Evolutionary conservation across 2,329 filamentous ascomycete genomes (phyloP), one percentile per base, ranked within the genome.

Genomic region (Basipetospora chlamydospora): DNA sequence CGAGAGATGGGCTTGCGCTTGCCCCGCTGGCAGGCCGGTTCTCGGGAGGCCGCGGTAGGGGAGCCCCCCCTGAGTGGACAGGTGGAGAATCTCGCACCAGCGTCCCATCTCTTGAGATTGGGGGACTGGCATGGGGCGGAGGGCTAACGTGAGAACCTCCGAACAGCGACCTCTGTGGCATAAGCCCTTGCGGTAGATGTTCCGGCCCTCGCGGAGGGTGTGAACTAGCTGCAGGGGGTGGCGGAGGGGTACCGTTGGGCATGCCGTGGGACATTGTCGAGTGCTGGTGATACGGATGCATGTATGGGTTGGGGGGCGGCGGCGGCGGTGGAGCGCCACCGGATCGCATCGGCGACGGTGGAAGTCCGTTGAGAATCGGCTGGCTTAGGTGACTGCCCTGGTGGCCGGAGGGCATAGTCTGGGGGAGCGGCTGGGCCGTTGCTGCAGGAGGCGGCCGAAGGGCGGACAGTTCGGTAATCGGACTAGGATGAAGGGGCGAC

Each of bases 1-100:
- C 73, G 42, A 87, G 54, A 8, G 80, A 85, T 9, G 81, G 80
- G 49, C 77, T 86, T 12, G 80, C 79, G 48, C 81, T 86, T 4
- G 80, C 80, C n/a, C 79, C 79, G 35, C 69, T 70, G 21, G 66
- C 58, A 22, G 66, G 61, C 33, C 67, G 59, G 15, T 42, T 52
- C 33, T 70, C 65, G 36, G 53, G 39, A 30, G 52, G 43, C 32
- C 46, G 46, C 49, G 52, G 45, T 38, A 59, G 44, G 22, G 51
- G 47, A 26, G 39, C 35, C 44, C 33, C 15, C 26, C 26, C 16
- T 28, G 33, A 29, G n/a, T 31, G 29, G 46, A 47, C 33, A 44
- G 49, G 26, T 20, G 54, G 51, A 28, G 46, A 47, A 43, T 58
- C 47, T 31, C 55, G 44, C 11, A 37, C 21, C 10, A 25, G 23